A percentile compares a stretch with the other conserved stretches of the same genome.
These are phyloP conservation scores for Nannizziopsis barbatae DNA, from an alignment of 2,329 filamentous ascomycete genomes.

Conservation along the genomic window DNA sequence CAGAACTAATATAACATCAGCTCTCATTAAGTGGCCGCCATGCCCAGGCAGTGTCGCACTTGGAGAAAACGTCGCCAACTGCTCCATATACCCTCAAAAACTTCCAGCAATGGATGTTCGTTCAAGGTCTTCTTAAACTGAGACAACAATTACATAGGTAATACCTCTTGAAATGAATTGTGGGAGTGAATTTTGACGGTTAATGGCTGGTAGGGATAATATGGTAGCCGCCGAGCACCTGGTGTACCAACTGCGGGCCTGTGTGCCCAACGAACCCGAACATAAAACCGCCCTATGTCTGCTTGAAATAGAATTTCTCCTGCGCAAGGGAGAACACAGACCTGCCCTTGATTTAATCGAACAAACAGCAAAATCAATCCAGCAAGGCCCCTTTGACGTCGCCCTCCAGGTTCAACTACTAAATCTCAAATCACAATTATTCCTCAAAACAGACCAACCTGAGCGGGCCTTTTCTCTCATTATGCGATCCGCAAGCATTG, in stretches of 20 bases:
- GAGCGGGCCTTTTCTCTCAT: constrained; percentile 66
- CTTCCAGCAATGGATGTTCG: constrained; percentile 47
- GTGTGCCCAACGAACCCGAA: constrained; percentile 46
- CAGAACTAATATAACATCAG: constrained; percentile 20
- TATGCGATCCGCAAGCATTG: constrained; percentile 62
- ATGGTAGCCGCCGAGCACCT: constrained; percentile 46
- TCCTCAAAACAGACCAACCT: constrained; percentile 56
- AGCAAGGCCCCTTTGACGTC: constrained; percentile 49
- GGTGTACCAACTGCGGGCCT: constrained; percentile 46
- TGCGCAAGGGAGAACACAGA: constrained; percentile 43
- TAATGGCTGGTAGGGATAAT: constrained; percentile 39
- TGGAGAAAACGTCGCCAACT: constrained; percentile 51
- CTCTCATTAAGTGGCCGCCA: constrained; percentile 58
- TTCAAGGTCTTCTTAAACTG: constrained; percentile 34
- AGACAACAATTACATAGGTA: constrained; percentile 35
- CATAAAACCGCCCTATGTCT: constrained; percentile 49
- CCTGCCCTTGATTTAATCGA: constrained; percentile 47
- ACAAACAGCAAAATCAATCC: constrained; percentile 41
- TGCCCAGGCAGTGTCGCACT: constrained; percentile 50
- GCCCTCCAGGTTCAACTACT: constrained; percentile 60
- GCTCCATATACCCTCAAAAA: constrained; percentile 62
- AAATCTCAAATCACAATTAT: constrained; percentile 59
- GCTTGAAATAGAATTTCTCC: constrained; percentile 49
- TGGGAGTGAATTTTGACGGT: neutral
- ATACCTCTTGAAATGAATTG: constrained; percentile 3